Percentiles rank a stretch among this genome's conserved stretches.
These are phyloP conservation scores for Sclerotinia trifoliorum DNA, from an alignment of 2,329 filamentous ascomycete genomes.

Conservation along the genomic window DNA sequence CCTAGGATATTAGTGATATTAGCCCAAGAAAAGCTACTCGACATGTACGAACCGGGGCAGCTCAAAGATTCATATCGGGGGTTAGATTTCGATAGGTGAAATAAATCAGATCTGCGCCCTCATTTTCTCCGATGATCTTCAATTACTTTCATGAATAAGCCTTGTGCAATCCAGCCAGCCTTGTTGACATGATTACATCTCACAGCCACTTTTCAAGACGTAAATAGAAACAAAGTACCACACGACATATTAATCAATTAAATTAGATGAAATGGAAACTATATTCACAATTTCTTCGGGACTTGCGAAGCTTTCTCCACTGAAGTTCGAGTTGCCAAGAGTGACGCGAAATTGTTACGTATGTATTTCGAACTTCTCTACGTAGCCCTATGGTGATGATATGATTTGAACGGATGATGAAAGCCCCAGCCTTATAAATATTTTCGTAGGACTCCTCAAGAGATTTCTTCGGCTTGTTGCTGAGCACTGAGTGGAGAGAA, in stretches of 20 bases:
- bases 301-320: constrained; percentile 5
- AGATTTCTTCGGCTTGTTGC: not conserved
- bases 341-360: constrained; percentile 17
- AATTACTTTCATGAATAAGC: not conserved
- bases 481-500: not conserved
- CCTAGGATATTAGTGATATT: not conserved
- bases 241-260: not conserved
- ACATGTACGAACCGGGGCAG: not conserved
- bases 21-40: too few relatives aligned
- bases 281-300: not conserved
- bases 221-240: constrained; percentile 16
- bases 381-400: constrained; percentile 7
- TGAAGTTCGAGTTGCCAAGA: constrained; percentile 9
- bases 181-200: constrained; percentile 1
- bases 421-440: not conserved
- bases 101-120: not conserved
- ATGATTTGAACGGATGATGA: not conserved
- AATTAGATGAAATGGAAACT: not conserved
- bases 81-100: not conserved
- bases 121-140: not conserved
- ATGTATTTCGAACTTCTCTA: not conserved
- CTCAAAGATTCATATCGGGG: not conserved
- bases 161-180: not conserved
- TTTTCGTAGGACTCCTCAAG: not conserved
- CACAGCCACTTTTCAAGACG: constrained; percentile 11